Conservation (phyloP, 108 stramenopile species). For the Stephanodiscus triporus region DNA sequence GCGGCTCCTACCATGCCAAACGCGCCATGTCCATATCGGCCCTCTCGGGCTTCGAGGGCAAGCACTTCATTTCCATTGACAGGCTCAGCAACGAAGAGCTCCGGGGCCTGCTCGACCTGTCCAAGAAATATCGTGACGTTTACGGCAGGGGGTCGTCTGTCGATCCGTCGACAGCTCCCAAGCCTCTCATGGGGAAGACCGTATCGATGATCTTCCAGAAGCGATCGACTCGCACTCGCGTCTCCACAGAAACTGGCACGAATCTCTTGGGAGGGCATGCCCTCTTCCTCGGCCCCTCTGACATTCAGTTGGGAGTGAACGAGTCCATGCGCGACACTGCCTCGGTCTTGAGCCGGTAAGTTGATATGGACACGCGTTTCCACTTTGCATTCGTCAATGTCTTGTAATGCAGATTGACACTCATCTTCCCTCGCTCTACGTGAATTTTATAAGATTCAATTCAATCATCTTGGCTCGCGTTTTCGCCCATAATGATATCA, state of each 20-base stretch:
- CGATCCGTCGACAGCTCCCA: constrained; percentile 49
- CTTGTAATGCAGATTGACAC: neutral
- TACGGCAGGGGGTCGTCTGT: constrained; percentile 64
- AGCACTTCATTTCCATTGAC: constrained; percentile 85
- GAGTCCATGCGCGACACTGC: constrained; percentile 94
- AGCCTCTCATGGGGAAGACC: constrained; percentile 84
- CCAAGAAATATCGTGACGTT: constrained; percentile 71
- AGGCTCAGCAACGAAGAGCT: constrained; percentile 86
- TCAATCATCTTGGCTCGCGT: constrained; percentile 93
- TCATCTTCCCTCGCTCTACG: neutral
- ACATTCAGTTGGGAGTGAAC: constrained; percentile 97
- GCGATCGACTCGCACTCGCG: constrained; percentile 94
- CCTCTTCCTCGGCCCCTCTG: constrained; percentile 92
- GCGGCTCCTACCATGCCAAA: constrained; percentile 6
- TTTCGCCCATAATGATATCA: constrained; percentile 82
- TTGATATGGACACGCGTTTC: neutral
- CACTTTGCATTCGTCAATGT: neutral
- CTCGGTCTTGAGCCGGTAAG: constrained; percentile 68
- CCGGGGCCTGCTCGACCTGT: constrained; percentile 78
- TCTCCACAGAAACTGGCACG: constrained; percentile 97
- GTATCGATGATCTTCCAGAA: constrained; percentile 97
- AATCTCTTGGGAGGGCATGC: constrained; percentile 90
- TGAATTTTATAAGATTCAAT: constrained; percentile 73
- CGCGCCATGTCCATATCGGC: constrained; percentile 48
- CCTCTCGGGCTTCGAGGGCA: constrained; percentile 52